Percentiles rank a stretch among this genome's conserved stretches.
phyloP scores from a whole-genome alignment of 495 filamentous ascomycete genomes.

The Hypoxylon crocopeplum region DNA sequence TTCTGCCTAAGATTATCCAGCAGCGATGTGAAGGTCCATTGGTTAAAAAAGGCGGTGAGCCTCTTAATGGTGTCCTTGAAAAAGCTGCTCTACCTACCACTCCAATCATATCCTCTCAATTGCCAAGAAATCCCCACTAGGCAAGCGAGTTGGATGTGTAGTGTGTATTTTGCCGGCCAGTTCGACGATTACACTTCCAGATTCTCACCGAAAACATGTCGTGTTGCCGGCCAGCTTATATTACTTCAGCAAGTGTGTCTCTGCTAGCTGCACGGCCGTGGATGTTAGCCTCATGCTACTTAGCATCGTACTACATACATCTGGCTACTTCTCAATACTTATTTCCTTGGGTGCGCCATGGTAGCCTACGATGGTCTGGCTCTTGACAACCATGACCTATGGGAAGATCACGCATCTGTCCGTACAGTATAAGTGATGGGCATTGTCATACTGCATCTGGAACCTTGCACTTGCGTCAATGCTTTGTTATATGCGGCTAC shows the following conservation, averaged over 20 bases:
- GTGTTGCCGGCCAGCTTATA: conserved; percentile 19
- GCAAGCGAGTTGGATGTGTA: conserved; percentile 3
- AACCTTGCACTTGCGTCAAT: conserved; percentile 48
- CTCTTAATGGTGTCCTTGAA: conserved; percentile 9
- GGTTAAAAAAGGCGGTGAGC: conserved; percentile 30
- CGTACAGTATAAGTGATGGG: conserved; percentile 19
- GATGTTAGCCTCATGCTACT: conserved; percentile 20
- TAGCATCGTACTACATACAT: conserved; percentile 12
- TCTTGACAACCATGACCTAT: conserved; percentile 10
- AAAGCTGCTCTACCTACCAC: background rate
- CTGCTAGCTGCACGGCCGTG: conserved; percentile 4
- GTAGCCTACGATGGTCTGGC: conserved; percentile 8
- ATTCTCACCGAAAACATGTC: conserved; percentile 34
- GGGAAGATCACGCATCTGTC: conserved; percentile 31
- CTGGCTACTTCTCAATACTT: too few species aligned
- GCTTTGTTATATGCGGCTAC: conserved; percentile 32
- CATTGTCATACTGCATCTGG: conserved; percentile 26
- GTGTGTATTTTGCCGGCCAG: conserved; percentile 16
- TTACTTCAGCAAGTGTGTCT: conserved; percentile 4
- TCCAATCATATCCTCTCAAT: conserved; percentile 23
- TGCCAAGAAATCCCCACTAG: conserved; percentile 28
- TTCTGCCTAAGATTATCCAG: conserved; percentile 9
- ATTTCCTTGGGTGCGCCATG: conserved; percentile 10
- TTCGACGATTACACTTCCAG: conserved; percentile 27
- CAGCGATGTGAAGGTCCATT: conserved; percentile 15